Conservation (phyloP, 306 rosid species). For the Malus sieversii region DNA sequence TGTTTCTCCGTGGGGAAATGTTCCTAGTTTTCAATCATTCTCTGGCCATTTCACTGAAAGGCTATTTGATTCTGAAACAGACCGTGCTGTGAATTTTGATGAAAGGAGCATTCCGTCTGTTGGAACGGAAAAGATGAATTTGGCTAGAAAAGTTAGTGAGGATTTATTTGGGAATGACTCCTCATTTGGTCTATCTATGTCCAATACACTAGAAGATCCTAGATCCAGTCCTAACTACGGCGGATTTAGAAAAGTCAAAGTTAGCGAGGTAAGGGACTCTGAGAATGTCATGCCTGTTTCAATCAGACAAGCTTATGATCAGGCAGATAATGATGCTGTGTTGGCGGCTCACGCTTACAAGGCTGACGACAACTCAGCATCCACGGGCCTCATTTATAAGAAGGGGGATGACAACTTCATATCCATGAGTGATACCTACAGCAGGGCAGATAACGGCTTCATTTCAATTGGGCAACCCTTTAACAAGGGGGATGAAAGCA, state of each 20-base stretch:
- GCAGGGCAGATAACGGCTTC: conserved; percentile 37
- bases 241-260: conserved; percentile 65
- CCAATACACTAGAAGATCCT: conserved; percentile 48
- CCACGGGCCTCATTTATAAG: conserved; percentile 36
- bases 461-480: conserved; percentile 47
- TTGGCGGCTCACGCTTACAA: conserved; percentile 24
- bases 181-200: conserved; percentile 50
- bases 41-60: conserved; percentile 42
- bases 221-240: conserved; percentile 36
- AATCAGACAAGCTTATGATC: conserved; percentile 33
- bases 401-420: conserved; percentile 35
- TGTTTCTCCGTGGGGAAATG: conserved; percentile 45
- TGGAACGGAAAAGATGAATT: conserved; percentile 25
- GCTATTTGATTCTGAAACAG: conserved; percentile 36
- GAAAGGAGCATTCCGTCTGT: conserved; percentile 28
- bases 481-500: conserved; percentile 20
- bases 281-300: conserved; percentile 38
- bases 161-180: conserved; percentile 40
- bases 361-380: conserved; percentile 24
- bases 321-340: conserved; percentile 23
- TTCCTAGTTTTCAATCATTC: conserved; percentile 51
- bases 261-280: conserved; percentile 63
- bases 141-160: conserved; percentile 41
- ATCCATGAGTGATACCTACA: conserved; percentile 29
- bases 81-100: conserved; percentile 31